Evolutionary conservation across 2,329 filamentous ascomycete genomes (phyloP), one percentile per base, ranked within the genome.

Genomic region (Pseudofabraea citricarpa): DNA sequence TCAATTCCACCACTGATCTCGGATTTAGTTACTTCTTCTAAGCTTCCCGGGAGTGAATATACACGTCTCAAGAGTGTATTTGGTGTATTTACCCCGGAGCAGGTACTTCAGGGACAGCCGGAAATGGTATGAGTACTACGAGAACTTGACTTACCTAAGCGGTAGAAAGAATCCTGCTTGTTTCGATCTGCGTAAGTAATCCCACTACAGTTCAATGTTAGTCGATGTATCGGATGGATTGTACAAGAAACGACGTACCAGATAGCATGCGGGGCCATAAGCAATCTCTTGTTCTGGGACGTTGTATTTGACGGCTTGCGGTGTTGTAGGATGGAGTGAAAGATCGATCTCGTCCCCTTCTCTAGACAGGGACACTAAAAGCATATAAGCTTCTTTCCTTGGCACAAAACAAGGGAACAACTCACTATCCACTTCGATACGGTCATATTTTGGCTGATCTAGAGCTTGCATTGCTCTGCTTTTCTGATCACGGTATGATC

Each of bases 201-300:
- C 44, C 69, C n/a, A n/a, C 6, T 47, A 31, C 6, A 31, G 9
- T 4, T 5, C n/a, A n/a, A n/a, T 31, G 16, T 31, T 15, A 31
- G 27, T 15, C 4, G 16, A 31, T 10, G 6, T 2, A 12, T n/a
- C 27, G 13, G 9, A 12, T 10, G 6, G 10, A 10, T n/a, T 10
- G 16, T 12, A 43, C n/a, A 40, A 31, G 22, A 38, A 75, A 19
- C 76, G 63, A 5, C 75, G 63, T 0, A 82, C 77, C 78, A 87
- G 2, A 87, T 77, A 88, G 53, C 76, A 81, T 4, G 79, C 83
- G 2, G 79, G 74, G 0, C 78, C 78, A 1, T 81, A 63, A 2
- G 78, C 77, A 46, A 87, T 85, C 56, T 85, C 81, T 54, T 87
- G 80, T 54, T 85, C 81, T 0, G 81, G 79, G 0, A 66, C 63